Percentiles rank a stretch among this genome's conserved stretches.
These are phyloP conservation scores for Pythium guiyangense DNA, from an alignment of 352 stramenopile species.

Conservation along the genomic window DNA sequence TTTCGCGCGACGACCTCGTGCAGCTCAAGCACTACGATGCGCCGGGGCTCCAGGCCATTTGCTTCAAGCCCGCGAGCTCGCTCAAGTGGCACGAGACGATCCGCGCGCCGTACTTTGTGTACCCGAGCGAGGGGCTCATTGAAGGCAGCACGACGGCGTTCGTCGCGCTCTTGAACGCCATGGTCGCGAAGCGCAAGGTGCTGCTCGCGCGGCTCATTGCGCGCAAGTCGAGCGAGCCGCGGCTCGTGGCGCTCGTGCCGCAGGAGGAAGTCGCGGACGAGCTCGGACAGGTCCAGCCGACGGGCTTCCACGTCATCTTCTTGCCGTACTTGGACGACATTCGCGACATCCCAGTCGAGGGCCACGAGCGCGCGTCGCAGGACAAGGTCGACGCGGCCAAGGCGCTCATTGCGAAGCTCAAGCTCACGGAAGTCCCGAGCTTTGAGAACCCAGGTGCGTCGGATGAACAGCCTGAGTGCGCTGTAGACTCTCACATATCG, in stretches of 20 bases:
- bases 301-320: slow-evolving; percentile 75
- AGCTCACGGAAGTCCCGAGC: slow-evolving; percentile 59
- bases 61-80: slow-evolving; percentile 60
- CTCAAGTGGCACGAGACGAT: slow-evolving; percentile 68
- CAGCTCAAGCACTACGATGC: slow-evolving; percentile 78
- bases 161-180: slow-evolving; percentile 57
- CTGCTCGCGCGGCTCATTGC: slow-evolving; percentile 65
- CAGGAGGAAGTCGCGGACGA: slow-evolving; percentile 74
- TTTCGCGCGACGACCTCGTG: slow-evolving; percentile 72
- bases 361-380: slow-evolving; percentile 25
- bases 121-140: slow-evolving; percentile 72
- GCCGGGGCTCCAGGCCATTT: slow-evolving; percentile 74
- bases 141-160: slow-evolving; percentile 73
- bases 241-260: slow-evolving; percentile 69
- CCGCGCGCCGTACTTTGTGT: slow-evolving; percentile 79
- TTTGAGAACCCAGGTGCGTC: slow-evolving; percentile 76
- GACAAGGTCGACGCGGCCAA: slow-evolving; percentile 67
- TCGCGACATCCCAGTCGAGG: slow-evolving; percentile 49
- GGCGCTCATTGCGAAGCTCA: slow-evolving; percentile 64
- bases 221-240: slow-evolving; percentile 70
- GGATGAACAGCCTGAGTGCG: background rate
- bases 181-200: slow-evolving; percentile 61
- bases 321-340: slow-evolving; percentile 82
- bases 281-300: slow-evolving; percentile 73
- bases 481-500: background rate